Evolutionary conservation across 78 protist genomes (phyloP), one percentile per base, ranked within the genome.

Genomic region (Protostelium mycophagum): DNA sequence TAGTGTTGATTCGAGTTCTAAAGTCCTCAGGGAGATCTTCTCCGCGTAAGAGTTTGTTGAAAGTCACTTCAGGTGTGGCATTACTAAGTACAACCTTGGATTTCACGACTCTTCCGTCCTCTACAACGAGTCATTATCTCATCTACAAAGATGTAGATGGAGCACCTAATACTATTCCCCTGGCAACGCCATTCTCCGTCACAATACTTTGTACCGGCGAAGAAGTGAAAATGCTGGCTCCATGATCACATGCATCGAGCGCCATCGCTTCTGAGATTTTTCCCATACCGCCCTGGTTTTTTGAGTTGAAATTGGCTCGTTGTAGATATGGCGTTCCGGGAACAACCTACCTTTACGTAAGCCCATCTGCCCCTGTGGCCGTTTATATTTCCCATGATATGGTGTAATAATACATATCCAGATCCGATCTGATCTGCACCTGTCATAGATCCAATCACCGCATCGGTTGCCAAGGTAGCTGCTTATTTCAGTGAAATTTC

Each of bases 281-380:
- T 0, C 96, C 96, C 96, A 93, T 93, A 38, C 96, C 96, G 31
- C 96, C 96, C n/a, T n/a, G n/a, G n/a, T n/a, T n/a, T n/a, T n/a
- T n/a, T n/a, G n/a, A n/a, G n/a, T n/a, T n/a, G n/a, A n/a, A n/a
- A n/a, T n/a, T n/a, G n/a, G n/a, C n/a, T n/a, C n/a, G n/a, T n/a
- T n/a, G n/a, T n/a, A n/a, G n/a, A n/a, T n/a, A n/a, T n/a, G n/a
- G n/a, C n/a, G n/a, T n/a, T n/a, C n/a, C n/a, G n/a, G n/a, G n/a
- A n/a, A n/a, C n/a, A n/a, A n/a, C n/a, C n/a, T n/a, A n/a, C n/a
- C 38, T 84, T 63, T 28, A 83, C 96, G 63, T 93, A 93, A 1
- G 90, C 86, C 96, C 96, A 93, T 36, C 34, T 51, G 84, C 91
- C 91, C 0, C 34, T 35, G 83, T 5, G 34, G n/a, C 91, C 93